Percentiles rank a stretch among this genome's conserved stretches.
These are phyloP conservation scores for Melampsora medusae DNA, from an alignment of 1,284 basidiomycete species.

Conservation along the genomic window DNA sequence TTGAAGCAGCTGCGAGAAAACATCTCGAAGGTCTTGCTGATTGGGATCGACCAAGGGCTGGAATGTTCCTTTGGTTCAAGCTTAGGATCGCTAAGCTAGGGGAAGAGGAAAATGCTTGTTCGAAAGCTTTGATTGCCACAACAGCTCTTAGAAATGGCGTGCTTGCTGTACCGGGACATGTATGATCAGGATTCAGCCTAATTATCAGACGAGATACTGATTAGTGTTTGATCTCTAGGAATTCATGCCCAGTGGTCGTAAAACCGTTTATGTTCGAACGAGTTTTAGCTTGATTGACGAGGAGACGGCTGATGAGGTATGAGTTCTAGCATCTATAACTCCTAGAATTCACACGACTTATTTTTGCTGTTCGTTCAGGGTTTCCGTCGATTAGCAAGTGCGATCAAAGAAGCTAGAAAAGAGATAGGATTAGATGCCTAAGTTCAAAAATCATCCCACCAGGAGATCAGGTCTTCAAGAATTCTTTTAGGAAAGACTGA, in stretches of 20 bases:
- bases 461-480: too few relatives aligned
- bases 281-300: slow-evolving; percentile 73
- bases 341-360: not conserved
- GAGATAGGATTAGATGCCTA: slow-evolving; percentile 26
- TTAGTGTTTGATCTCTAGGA: slow-evolving; percentile 45
- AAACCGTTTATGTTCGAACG: slow-evolving; percentile 71
- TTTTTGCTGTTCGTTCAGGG: slow-evolving; percentile 56
- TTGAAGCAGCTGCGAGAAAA: slow-evolving; percentile 71
- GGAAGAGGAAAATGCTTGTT: slow-evolving; percentile 63
- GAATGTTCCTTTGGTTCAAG: slow-evolving; percentile 58
- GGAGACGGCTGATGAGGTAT: slow-evolving; percentile 65
- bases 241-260: slow-evolving; percentile 70
- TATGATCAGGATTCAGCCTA: slow-evolving; percentile 46
- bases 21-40: slow-evolving; percentile 73
- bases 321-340: not conserved
- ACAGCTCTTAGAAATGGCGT: slow-evolving; percentile 78
- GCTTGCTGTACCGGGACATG: slow-evolving; percentile 72
- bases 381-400: slow-evolving; percentile 66
- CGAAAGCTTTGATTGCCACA: slow-evolving; percentile 70
- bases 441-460: not conserved
- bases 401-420: slow-evolving; percentile 59
- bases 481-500: too few relatives aligned
- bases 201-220: not conserved
- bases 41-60: slow-evolving; percentile 81
- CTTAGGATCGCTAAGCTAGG: slow-evolving; percentile 47